Percentiles rank a stretch among this genome's conserved stretches.
Conservation (phyloP, 176 grass and related monocot species). For the Saccharum spontaneum region DNA sequence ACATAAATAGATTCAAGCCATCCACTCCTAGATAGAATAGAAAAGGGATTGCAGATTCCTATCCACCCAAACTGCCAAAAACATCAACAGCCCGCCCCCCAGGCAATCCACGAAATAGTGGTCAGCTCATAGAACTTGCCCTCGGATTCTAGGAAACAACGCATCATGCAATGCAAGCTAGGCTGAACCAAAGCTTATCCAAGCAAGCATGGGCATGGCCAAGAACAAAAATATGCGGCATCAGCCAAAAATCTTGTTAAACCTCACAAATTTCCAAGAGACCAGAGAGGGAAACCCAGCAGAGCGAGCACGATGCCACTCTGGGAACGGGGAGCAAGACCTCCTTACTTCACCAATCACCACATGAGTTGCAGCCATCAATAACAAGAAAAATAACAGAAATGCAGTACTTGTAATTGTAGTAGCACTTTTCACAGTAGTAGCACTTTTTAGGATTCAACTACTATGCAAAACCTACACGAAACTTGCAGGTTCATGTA, state of each 20-base stretch:
- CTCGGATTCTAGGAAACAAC: slow-evolving; percentile 23
- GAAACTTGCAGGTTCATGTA: too few relatives aligned
- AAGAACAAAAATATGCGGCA: slow-evolving; percentile 12
- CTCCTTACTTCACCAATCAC: too few relatives aligned
- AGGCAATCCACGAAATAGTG: background rate
- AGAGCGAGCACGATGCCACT: background rate
- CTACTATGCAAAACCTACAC: too few relatives aligned
- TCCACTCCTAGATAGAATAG: slow-evolving; percentile 20
- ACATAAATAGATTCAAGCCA: slow-evolving; percentile 6
- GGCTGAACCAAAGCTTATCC: slow-evolving; percentile 9
- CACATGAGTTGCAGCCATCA: too few relatives aligned
- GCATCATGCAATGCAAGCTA: background rate
- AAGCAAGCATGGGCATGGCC: background rate
- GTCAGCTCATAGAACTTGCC: background rate
- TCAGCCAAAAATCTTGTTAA: slow-evolving; percentile 2
- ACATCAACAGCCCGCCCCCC: background rate
- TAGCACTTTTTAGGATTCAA: too few relatives aligned
- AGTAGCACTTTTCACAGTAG: too few relatives aligned
- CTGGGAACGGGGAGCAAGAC: slow-evolving; percentile 11
- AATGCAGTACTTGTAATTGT: too few relatives aligned
- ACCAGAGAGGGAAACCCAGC: background rate
- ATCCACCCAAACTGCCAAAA: slow-evolving; percentile 16
- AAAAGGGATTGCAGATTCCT: slow-evolving; percentile 6
- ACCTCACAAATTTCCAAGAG: slow-evolving; percentile 18
- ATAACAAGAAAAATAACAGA: too few relatives aligned